These are phyloP conservation scores for Basidioascus undulatus DNA, from an alignment of 768 basidiomycete species.

Conservation along the genomic window DNA sequence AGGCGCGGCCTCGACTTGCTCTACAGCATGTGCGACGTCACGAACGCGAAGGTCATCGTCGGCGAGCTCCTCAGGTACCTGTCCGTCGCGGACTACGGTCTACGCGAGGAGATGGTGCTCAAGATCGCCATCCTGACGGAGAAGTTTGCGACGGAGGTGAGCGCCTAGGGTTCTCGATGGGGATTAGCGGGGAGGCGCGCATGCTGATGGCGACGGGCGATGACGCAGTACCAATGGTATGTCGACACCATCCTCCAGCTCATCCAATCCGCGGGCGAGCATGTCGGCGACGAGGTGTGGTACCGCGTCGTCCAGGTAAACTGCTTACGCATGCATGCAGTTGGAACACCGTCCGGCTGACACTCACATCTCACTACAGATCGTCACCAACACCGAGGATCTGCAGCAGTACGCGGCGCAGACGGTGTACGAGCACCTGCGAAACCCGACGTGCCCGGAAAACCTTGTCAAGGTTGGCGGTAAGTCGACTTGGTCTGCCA, in stretches of 20 bases:
- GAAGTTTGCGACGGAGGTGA: slow-evolving; percentile 78
- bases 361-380: too few species aligned
- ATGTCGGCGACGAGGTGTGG: slow-evolving; percentile 99
- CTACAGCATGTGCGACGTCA: slow-evolving; percentile 98
- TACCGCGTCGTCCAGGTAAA: slow-evolving; percentile 94
- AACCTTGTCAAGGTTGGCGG: slow-evolving; percentile 90
- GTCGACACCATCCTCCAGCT: slow-evolving; percentile 91
- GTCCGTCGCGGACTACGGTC: slow-evolving; percentile 81
- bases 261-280: slow-evolving; percentile 76
- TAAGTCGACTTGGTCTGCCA: slow-evolving; percentile 18
- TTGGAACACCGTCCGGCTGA: too few species aligned
- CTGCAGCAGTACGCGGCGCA: slow-evolving; percentile 87
- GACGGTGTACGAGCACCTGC: slow-evolving; percentile 72
- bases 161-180: slow-evolving; percentile 6
- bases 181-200: slow-evolving; percentile 5
- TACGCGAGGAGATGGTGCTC: slow-evolving; percentile 94
- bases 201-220: slow-evolving; percentile 4
- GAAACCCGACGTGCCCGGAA: slow-evolving; percentile 45
- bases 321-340: too few species aligned
- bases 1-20: slow-evolving; percentile 80
- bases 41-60: slow-evolving; percentile 86
- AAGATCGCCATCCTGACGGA: slow-evolving; percentile 98
- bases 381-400: slow-evolving; percentile 95
- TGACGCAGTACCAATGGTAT: slow-evolving; percentile 71
- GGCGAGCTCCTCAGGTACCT: slow-evolving; percentile 84